Conservation (phyloP, 192 early-diverging fungal genomes). For the Dimargaris cristalligena region DNA sequence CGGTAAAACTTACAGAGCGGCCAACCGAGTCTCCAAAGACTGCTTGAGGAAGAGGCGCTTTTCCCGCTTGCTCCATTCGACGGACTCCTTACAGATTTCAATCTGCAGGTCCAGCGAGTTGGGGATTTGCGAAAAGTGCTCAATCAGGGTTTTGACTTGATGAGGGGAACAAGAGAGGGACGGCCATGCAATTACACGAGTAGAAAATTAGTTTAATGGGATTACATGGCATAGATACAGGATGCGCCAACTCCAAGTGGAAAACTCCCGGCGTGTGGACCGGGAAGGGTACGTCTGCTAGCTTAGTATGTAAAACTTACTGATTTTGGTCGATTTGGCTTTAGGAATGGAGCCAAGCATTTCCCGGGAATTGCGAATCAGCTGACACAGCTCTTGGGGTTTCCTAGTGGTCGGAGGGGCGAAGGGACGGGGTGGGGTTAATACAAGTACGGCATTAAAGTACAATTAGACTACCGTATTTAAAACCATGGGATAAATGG, state of each 20-base stretch:
- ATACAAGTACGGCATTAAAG: background rate
- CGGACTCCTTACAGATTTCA: conserved; percentile 79
- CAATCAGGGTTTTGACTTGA: conserved; percentile 66
- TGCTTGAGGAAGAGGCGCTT: conserved; percentile 94
- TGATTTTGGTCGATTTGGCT: conserved; percentile 91
- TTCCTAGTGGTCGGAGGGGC: conserved; percentile 26
- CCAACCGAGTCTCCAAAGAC: conserved; percentile 82
- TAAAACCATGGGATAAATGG: background rate
- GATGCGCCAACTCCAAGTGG: no score
- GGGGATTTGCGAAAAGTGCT: conserved; percentile 74
- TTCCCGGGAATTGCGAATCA: conserved; percentile 64
- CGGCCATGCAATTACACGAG: no score
- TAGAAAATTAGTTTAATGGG: no score
- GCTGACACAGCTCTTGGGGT: conserved; percentile 53
- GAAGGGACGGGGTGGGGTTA: background rate
- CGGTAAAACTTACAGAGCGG: conserved; percentile 52
- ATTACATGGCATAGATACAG: no score
- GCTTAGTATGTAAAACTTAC: no score
- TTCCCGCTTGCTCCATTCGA: conserved; percentile 79
- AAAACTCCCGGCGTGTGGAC: no score
- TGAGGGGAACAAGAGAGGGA: no score
- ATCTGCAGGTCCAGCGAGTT: conserved; percentile 81
- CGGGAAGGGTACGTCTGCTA: no score
- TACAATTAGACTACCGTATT: background rate
- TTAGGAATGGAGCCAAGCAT: conserved; percentile 75